phyloP scores from a whole-genome alignment of 192 early-diverging fungal species.

The Phycomyces blakesleeanus region DNA sequence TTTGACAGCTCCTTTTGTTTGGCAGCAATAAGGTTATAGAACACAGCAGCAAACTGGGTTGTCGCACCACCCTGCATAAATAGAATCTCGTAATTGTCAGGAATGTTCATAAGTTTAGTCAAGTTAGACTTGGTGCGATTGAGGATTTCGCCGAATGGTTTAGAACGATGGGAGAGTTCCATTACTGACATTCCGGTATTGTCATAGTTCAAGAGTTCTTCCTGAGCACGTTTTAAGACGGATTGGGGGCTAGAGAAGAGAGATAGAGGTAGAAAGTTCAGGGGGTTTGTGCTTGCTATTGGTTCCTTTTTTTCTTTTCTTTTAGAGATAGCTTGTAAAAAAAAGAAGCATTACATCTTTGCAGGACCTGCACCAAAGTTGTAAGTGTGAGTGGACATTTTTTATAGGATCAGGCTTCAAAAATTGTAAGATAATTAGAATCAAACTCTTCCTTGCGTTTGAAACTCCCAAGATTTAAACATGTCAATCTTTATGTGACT shows the following conservation, averaged over 20 bases:
- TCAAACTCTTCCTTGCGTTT: background rate
- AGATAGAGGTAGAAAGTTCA: background rate
- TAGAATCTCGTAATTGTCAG: constrained; percentile 84
- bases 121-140: constrained; percentile 70
- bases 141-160: constrained; percentile 74
- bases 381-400: constrained; percentile 38
- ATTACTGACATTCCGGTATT: constrained; percentile 86
- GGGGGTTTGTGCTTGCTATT: background rate
- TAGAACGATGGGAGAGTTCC: constrained; percentile 94
- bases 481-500: no score
- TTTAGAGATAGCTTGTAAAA: no score
- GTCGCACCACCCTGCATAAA: constrained; percentile 97
- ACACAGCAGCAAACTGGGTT: constrained; percentile 85
- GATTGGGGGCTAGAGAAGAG: constrained; percentile 47
- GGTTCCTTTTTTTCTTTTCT: no score
- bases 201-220: constrained; percentile 79
- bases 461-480: no score
- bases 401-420: background rate
- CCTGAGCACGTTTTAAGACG: constrained; percentile 82
- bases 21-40: constrained; percentile 84
- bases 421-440: background rate
- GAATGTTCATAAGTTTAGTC: constrained; percentile 70
- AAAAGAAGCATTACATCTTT: constrained; percentile 48
- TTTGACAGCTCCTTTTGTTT: constrained; percentile 25
- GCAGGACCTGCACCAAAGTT: constrained; percentile 94